Evolutionary conservation across 2,329 filamentous ascomycete species (phyloP).

Genomic region (Aspergillus fijiensis): DNA sequence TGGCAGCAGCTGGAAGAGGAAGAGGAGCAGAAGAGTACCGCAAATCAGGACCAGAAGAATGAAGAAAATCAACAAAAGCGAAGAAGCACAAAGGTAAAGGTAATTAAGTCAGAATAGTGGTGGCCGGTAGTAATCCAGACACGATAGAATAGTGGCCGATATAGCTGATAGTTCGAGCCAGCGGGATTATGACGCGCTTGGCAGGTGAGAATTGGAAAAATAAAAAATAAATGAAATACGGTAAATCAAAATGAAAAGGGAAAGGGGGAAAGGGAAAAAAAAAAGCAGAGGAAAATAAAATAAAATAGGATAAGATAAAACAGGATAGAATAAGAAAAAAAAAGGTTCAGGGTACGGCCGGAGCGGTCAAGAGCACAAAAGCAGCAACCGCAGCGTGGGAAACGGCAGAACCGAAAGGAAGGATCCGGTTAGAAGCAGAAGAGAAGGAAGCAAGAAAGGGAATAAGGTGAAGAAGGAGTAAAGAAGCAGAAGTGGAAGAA

Average conservation of each 20-base stretch:
- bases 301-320: neutral
- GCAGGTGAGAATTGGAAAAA: neutral
- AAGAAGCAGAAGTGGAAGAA: constrained; percentile 6
- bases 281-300: neutral
- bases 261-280: neutral
- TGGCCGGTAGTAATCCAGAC: neutral
- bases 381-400: constrained; percentile 4
- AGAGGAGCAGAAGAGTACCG: neutral
- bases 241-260: too few species aligned
- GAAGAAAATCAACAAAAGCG: neutral
- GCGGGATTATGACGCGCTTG: constrained; percentile 7
- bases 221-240: neutral
- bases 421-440: constrained; percentile 2
- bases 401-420: constrained; percentile 6
- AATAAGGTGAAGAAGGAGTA: constrained; percentile 1
- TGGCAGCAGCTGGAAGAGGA: neutral
- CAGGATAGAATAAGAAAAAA: neutral
- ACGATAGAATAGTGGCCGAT: constrained; percentile 9
- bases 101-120: neutral
- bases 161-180: constrained; percentile 5
- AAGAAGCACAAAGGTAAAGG: neutral
- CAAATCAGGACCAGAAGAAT: neutral
- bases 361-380: constrained; percentile 2
- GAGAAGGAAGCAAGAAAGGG: constrained; percentile 4
- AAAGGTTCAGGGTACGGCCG: constrained; percentile 7